Percentiles rank a stretch among this genome's conserved stretches.
Evolutionary conservation across 768 basidiomycete genomes (phyloP).

Genomic region (Mycena galericulata): DNA sequence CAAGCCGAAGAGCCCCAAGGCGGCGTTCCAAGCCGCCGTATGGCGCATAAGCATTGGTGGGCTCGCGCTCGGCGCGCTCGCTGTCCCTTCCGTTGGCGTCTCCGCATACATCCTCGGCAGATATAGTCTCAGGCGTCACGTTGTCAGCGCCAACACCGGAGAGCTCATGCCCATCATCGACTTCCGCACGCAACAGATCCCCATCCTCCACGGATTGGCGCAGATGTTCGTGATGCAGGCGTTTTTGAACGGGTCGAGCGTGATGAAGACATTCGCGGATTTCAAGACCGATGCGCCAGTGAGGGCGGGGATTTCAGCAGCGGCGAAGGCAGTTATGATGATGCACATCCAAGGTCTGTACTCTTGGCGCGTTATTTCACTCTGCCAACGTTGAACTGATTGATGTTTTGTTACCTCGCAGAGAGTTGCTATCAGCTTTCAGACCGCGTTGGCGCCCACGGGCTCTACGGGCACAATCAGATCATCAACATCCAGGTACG

Average conservation of each 20-base stretch:
- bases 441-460: not conserved
- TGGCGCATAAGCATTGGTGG: conserved; percentile 6
- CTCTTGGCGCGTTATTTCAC: too few relatives aligned
- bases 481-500: conserved; percentile 6
- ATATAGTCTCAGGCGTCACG: not conserved
- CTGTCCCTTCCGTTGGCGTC: not conserved
- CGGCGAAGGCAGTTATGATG: conserved; percentile 5
- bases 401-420: not conserved
- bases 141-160: not conserved
- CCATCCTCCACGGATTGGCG: not conserved
- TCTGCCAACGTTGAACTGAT: not conserved
- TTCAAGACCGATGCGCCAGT: not conserved
- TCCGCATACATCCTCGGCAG: not conserved
- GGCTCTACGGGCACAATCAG: conserved; percentile 9
- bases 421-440: conserved; percentile 1
- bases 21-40: not conserved
- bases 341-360: conserved; percentile 14
- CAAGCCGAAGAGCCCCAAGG: not conserved
- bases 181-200: conserved; percentile 11
- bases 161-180: not conserved
- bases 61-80: not conserved
- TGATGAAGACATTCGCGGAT: not conserved
- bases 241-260: not conserved
- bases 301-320: conserved; percentile 8
- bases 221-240: conserved; percentile 14